phyloP scores from a whole-genome alignment of 2,329 filamentous ascomycete species.

The Pseudogymnoascus sp. region DNA sequence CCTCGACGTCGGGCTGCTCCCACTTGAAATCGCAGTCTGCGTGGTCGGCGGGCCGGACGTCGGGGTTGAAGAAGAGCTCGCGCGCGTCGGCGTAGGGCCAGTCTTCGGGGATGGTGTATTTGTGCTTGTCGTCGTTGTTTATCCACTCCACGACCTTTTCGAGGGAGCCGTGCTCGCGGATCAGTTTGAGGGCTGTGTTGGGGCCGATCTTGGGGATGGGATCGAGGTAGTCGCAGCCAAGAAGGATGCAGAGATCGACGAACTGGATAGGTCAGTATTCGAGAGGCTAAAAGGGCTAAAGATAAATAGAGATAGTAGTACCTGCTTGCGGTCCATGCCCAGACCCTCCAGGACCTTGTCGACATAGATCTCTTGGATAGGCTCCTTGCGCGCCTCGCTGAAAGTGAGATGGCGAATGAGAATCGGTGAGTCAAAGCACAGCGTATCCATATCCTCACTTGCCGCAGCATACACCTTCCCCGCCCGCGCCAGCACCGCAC shows the following conservation, averaged over 20 bases:
- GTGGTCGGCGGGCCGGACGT: slow-evolving; percentile 75
- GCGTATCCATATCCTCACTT: slow-evolving; percentile 97
- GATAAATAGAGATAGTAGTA: slow-evolving; percentile 30
- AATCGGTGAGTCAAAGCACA: slow-evolving; percentile 91
- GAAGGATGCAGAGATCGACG: slow-evolving; percentile 92
- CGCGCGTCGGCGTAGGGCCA: slow-evolving; percentile 94
- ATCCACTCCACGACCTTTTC: slow-evolving; percentile 81
- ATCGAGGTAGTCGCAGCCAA: slow-evolving; percentile 96
- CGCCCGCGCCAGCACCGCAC: slow-evolving; percentile 76
- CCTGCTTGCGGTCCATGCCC: slow-evolving; percentile 79
- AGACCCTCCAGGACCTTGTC: slow-evolving; percentile 80
- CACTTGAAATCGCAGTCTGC: slow-evolving; percentile 95
- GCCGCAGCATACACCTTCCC: slow-evolving; percentile 96
- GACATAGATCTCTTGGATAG: slow-evolving; percentile 89
- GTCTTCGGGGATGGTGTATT: slow-evolving; percentile 84
- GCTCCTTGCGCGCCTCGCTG: slow-evolving; percentile 94
- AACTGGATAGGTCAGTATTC: slow-evolving; percentile 49
- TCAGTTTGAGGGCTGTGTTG: slow-evolving; percentile 83
- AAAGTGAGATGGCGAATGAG: slow-evolving; percentile 89
- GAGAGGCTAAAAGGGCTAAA: neutral
- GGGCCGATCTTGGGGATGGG: slow-evolving; percentile 92
- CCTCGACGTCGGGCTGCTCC: slow-evolving; percentile 87
- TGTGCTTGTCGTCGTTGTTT: slow-evolving; percentile 65
- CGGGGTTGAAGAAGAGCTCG: slow-evolving; percentile 82
- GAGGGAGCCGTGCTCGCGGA: slow-evolving; percentile 80